phyloP scores from a whole-genome alignment of 225 moss, liverwort and hornwort species.

The Pleurozium schreberi region DNA sequence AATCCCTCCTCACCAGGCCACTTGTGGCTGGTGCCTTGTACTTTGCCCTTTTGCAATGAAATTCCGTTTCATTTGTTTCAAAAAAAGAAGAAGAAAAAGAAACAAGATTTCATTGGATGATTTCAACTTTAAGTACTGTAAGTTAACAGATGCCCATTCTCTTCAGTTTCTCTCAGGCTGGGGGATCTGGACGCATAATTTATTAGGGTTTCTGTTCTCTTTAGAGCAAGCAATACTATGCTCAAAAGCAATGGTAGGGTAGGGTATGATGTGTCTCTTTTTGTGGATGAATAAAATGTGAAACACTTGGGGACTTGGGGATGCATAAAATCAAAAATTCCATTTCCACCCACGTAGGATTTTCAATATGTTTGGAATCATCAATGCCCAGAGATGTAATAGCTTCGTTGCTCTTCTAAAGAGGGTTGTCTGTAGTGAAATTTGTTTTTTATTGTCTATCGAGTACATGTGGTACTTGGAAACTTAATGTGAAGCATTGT shows the following conservation, averaged over 20 bases:
- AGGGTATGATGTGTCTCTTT: no score
- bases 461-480: no score
- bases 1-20: no score
- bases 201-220: neutral
- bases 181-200: neutral
- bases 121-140: no score
- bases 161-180: no score
- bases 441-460: neutral
- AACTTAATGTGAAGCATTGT: neutral
- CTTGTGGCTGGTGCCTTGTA: no score
- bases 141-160: no score
- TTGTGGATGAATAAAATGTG: neutral
- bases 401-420: neutral
- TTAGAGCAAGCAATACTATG: neutral
- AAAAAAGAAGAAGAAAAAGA: no score
- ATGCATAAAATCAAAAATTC: neutral
- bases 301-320: neutral
- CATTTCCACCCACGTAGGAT: neutral
- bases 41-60: no score
- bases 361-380: neutral
- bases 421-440: neutral
- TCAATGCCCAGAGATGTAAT: neutral
- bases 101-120: no score
- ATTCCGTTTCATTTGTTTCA: no score
- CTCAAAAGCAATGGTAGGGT: neutral